Conservation (phyloP, 2,329 filamentous ascomycete species). For the Byssochlamys sp. region DNA sequence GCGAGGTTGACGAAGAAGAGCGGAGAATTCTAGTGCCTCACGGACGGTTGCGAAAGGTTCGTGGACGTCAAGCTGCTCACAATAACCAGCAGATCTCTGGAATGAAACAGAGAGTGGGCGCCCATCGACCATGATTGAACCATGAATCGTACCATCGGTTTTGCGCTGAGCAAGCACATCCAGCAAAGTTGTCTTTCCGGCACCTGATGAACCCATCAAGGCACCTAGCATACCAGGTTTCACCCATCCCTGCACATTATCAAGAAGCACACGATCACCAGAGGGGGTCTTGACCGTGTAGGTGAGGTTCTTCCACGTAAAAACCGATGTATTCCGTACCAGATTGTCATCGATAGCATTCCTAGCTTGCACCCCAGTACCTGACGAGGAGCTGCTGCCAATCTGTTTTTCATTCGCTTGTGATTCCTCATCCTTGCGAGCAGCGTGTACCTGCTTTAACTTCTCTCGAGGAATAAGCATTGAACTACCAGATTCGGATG, state of each 20-base stretch:
- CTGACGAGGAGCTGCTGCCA: slow-evolving; percentile 4
- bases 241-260: slow-evolving; percentile 63
- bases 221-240: slow-evolving; percentile 70
- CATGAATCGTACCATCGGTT: slow-evolving; percentile 50
- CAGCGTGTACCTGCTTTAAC: slow-evolving; percentile 28
- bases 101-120: slow-evolving; percentile 51
- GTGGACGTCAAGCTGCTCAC: slow-evolving; percentile 60
- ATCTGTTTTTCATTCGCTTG: slow-evolving; percentile 17
- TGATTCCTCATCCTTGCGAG: slow-evolving; percentile 43
- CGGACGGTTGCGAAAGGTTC: slow-evolving; percentile 56
- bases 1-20: slow-evolving; percentile 50
- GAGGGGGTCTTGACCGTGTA: slow-evolving; percentile 57
- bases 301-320: slow-evolving; percentile 64
- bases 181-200: slow-evolving; percentile 65
- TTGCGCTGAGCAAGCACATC: slow-evolving; percentile 67
- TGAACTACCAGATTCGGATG: slow-evolving; percentile 44
- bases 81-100: slow-evolving; percentile 59
- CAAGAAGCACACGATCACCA: slow-evolving; percentile 49
- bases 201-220: slow-evolving; percentile 67
- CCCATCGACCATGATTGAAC: slow-evolving; percentile 59
- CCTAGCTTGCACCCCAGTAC: slow-evolving; percentile 10
- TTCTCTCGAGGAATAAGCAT: slow-evolving; percentile 56
- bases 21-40: slow-evolving; percentile 58
- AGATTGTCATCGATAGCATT: slow-evolving; percentile 34
- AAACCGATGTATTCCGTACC: slow-evolving; percentile 55